A percentile compares a stretch with the other conserved stretches of the same genome.
Conservation (phyloP, 106 monocot species). For the Dendrobium chrysotoxum region DNA sequence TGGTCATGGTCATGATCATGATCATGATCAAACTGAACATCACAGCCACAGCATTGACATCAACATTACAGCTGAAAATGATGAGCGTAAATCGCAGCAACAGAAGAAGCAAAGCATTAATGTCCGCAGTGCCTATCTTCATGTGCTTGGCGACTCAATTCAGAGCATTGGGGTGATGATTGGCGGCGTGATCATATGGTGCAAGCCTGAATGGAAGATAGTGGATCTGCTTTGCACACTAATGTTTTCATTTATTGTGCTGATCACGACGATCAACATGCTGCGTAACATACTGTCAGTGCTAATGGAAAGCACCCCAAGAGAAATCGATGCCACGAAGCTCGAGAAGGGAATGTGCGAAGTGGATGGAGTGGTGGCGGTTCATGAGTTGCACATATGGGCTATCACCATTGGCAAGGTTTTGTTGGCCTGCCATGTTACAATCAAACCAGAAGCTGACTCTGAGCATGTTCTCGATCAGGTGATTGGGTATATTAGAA, state of each 20-base stretch:
- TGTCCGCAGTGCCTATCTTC: slow-evolving; percentile 58
- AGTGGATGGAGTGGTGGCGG: slow-evolving; percentile 51
- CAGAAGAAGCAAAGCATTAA: slow-evolving; percentile 49
- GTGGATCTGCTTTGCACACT: slow-evolving; percentile 65
- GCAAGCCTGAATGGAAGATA: slow-evolving; percentile 59
- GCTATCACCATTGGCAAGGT: slow-evolving; percentile 80
- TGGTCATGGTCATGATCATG: slow-evolving; percentile 15
- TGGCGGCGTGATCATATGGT: slow-evolving; percentile 66
- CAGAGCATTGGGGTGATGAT: slow-evolving; percentile 80
- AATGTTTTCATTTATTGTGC: slow-evolving; percentile 51
- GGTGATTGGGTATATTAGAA: slow-evolving; percentile 47
- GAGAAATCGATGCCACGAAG: slow-evolving; percentile 57
- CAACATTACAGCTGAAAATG: background rate
- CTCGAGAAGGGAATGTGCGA: slow-evolving; percentile 50
- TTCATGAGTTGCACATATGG: slow-evolving; percentile 79
- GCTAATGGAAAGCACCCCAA: slow-evolving; percentile 66
- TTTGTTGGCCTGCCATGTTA: slow-evolving; percentile 58
- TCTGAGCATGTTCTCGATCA: slow-evolving; percentile 47
- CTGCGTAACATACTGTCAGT: slow-evolving; percentile 53
- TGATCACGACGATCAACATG: slow-evolving; percentile 55
- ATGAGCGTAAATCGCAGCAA: background rate
- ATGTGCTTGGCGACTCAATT: slow-evolving; percentile 57
- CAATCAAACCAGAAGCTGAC: slow-evolving; percentile 34
- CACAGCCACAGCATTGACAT: slow-evolving; percentile 19
- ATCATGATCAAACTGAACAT: slow-evolving; percentile 5